A percentile compares a stretch with the other conserved stretches of the same genome.
Conservation (phyloP, 257 asterid species). For the Prunella vulgaris region DNA sequence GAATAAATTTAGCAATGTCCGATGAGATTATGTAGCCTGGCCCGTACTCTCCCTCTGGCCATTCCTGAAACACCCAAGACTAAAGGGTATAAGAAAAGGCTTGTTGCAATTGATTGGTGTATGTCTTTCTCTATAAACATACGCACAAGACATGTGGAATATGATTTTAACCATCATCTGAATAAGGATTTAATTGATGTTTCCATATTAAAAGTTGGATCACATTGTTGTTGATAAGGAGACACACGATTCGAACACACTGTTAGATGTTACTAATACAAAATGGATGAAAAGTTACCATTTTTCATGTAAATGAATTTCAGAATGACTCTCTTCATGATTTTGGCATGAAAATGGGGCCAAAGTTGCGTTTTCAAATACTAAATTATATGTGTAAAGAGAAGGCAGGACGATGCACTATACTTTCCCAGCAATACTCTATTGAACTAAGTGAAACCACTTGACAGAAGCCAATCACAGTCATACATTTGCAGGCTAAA, state of each 20-base stretch:
- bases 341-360: not conserved
- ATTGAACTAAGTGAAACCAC: not conserved
- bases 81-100: not conserved
- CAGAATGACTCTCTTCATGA: not conserved
- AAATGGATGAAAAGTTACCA: not conserved
- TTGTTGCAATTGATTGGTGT: too few relatives aligned
- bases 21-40: conserved; percentile 89
- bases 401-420: not conserved
- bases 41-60: conserved; percentile 98
- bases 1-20: conserved; percentile 68
- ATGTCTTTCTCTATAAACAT: not conserved
- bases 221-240: not conserved
- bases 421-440: conserved; percentile 5
- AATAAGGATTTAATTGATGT: not conserved
- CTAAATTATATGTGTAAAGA: not conserved
- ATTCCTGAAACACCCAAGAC: conserved; percentile 53
- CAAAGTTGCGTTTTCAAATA: not conserved
- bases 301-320: not conserved
- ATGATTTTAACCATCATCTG: not conserved
- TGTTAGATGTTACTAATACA: not conserved
- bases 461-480: not conserved
- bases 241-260: not conserved
- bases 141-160: not conserved
- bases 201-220: not conserved
- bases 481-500: too few relatives aligned